These are phyloP conservation scores for Babesia ovata DNA, from an alignment of 169 alveolate species.

Conservation along the genomic window DNA sequence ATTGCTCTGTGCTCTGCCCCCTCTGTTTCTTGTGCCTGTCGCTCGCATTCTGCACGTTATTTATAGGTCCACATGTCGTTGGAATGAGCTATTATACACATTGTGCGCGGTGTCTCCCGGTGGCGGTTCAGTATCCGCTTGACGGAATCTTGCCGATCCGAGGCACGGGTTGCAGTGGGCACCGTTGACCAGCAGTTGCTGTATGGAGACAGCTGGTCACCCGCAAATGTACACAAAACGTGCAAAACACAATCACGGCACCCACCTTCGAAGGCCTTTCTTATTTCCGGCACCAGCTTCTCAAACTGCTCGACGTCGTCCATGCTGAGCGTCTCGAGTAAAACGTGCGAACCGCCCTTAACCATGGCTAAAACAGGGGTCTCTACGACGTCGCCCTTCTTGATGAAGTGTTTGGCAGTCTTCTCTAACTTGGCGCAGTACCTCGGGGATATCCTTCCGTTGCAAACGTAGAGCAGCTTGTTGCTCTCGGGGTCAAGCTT, in stretches of 20 bases:
- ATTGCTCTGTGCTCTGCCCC: constrained; percentile 13
- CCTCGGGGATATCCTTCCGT: constrained; percentile 41
- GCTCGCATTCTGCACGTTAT: constrained; percentile 17
- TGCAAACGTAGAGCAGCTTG: constrained; percentile 64
- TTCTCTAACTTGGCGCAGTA: constrained; percentile 11
- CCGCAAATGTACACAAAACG: not conserved
- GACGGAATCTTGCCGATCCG: too few relatives aligned
- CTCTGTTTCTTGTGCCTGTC: constrained; percentile 2
- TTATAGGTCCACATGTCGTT: not conserved
- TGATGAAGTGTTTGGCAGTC: constrained; percentile 32
- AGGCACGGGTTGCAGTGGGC: too few relatives aligned
- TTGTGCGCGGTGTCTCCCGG: not conserved
- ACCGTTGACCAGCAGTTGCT: too few relatives aligned
- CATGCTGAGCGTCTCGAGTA: constrained; percentile 65
- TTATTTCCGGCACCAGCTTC: constrained; percentile 56
- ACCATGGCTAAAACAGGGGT: constrained; percentile 63
- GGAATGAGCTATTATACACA: not conserved
- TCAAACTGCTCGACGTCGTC: constrained; percentile 64
- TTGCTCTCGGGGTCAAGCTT: constrained; percentile 53
- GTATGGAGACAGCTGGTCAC: too few relatives aligned
- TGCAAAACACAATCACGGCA: not conserved
- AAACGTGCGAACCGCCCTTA: constrained; percentile 67
- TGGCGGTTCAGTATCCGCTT: not conserved
- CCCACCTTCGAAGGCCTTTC: constrained; percentile 60
- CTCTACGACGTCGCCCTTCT: constrained; percentile 51